Evolutionary conservation across 2,329 filamentous ascomycete genomes (phyloP), one percentile per base, ranked within the genome.

Genomic region (Calonectria multiphialidica): DNA sequence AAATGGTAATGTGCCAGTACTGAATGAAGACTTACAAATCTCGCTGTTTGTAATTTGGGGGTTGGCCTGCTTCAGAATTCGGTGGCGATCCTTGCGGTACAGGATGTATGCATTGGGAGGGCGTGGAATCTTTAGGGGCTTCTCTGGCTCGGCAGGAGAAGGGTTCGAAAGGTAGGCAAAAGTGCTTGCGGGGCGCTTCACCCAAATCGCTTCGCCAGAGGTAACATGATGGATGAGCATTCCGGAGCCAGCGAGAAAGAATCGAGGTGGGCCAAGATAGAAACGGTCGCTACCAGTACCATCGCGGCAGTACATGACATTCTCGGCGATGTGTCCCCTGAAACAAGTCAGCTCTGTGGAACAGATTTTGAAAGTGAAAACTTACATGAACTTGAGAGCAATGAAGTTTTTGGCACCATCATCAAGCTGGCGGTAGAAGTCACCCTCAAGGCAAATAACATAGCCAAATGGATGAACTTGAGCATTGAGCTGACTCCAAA

Each of bases 101-200:
- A 86, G 74, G 45, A 86, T 86, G 78, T 83, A 86, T 6, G 84
- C 83, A 73, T 86, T 86, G 18, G 83, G 82, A 30, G 85, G 85
- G 8, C 84, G 83, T 23, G 81, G 83, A 59, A 85, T 80, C 71
- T 81, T 79, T 44, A 63, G 8, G 3, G 25, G 18, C 15, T 53
- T 53, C 28, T 53, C 18, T 28, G 28, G 28, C 12, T 53, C 25
- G 23, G 49, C 21, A 16, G 49, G 49, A 12, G 28, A 18, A 33
- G 49, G 49, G 10, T 42, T 42, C 15, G 49, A 53, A 53, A 53
- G 49, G 33, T n/a, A 18, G 2, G 30, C 28, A 28, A 53, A 53
- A 18, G 28, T 30, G 25, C 13, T 53, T 13, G 28, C 25, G 8
- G 49, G 49, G 49, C 49, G 49, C 49, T 53, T 53, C 28, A 53